Evolutionary conservation across 179 eudicot species (phyloP).

Genomic region (Nepenthes alata): DNA sequence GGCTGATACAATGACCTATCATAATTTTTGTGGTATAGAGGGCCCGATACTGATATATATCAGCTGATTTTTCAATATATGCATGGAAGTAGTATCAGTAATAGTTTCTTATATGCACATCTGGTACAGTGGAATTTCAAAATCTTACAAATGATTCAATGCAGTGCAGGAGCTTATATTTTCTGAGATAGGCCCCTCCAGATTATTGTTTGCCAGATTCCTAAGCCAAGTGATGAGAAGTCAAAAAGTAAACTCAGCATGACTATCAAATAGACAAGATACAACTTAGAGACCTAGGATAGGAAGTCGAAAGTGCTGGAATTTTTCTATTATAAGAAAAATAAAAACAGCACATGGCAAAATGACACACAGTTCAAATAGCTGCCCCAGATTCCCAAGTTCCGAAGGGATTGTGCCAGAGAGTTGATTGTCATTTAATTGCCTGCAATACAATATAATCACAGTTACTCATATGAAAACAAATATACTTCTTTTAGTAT

Average conservation of each 20-base stretch:
- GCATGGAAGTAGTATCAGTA: background rate
- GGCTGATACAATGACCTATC: too few species aligned
- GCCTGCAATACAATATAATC: conserved; percentile 25
- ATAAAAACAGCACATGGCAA: background rate
- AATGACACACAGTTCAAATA: conserved; percentile 49
- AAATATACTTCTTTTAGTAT: too few species aligned
- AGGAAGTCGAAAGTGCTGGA: background rate
- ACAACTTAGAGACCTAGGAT: background rate
- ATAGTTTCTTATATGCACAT: background rate
- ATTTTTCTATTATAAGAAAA: background rate
- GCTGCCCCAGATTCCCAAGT: conserved; percentile 56
- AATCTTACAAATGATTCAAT: conserved; percentile 45
- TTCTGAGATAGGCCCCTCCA: conserved; percentile 55
- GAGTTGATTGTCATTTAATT: conserved; percentile 44
- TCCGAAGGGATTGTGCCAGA: conserved; percentile 47
- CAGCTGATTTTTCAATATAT: background rate
- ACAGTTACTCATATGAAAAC: background rate
- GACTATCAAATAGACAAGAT: background rate
- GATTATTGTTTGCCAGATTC: conserved; percentile 45
- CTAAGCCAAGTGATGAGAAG: conserved; percentile 9
- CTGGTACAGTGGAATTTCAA: background rate
- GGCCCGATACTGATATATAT: too few species aligned
- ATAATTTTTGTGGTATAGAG: too few species aligned
- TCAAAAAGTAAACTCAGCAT: background rate
- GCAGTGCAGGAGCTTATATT: conserved; percentile 57